Evolutionary conservation across 2,329 filamentous ascomycete species (phyloP), one percentile per base, ranked within the genome.

Genomic region (Ophiocordyceps camponoti-rufipedis): DNA sequence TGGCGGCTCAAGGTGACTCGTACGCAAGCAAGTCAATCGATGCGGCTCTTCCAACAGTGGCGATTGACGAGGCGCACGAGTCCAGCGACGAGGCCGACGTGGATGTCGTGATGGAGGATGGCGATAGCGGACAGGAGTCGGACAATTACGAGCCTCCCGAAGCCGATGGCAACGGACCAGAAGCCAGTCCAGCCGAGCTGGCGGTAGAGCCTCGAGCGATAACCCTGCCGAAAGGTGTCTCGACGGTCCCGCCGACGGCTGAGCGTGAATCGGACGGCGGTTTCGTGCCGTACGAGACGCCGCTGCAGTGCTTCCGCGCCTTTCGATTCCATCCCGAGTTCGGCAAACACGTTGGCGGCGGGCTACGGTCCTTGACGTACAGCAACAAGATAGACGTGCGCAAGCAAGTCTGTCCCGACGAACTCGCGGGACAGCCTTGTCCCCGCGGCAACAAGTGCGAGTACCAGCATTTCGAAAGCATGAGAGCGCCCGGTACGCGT

Each of bases 311-410:
- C 53, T 95, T 96, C 62, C 85, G 79, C 60, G 82, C 85, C 35
- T 98, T 85, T 64, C 85, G 89, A 53, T 95, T 89, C 59, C 88
- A 96, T 58, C 85, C 85, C 31, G 69, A 75, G 44, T 96, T 80
- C 63, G 67, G 70, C 51, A 62, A 81, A 44, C 68, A 75, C 47
- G 78, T 94, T 47, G 60, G 75, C 46, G 82, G 80, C 50, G 89
- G 89, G 41, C 81, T 87, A 57, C 80, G 82, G 58, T 96, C 91
- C 51, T 71, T 93, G 67, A 96, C 88, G 41, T 96, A 89, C 66
- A 95, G 85, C 65, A 85, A 94, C 63, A 81, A 80, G 53, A 94
- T 98, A 62, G 79, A 95, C 58, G 71, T 79, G 23, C 70, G 76
- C 49, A 79, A 74, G 53, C 74, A 75, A 49, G 58, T 96, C 43